Conservation (phyloP, 768 basidiomycete species). For the Rickenella mellea region DNA sequence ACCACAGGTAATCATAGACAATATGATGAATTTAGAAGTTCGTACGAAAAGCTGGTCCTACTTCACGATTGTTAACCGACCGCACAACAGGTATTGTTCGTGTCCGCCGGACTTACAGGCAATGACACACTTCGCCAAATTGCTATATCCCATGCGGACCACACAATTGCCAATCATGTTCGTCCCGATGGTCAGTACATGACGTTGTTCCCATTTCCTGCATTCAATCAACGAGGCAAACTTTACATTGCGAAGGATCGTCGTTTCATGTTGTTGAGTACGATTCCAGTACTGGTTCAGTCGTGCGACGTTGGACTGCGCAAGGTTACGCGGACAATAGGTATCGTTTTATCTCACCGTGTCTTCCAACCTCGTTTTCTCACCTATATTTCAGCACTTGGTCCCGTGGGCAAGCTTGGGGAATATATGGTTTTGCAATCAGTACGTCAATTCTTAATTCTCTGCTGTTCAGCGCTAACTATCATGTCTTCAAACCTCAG, state of each 20-base stretch:
- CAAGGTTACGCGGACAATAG: constrained; percentile 52
- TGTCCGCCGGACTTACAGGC: constrained; percentile 45
- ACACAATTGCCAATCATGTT: constrained; percentile 58
- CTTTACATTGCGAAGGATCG: constrained; percentile 13
- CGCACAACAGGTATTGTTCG: constrained; percentile 36
- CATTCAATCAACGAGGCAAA: not conserved
- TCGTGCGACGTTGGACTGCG: constrained; percentile 44
- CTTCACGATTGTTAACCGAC: constrained; percentile 1
- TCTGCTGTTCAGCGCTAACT: not conserved
- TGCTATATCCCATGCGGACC: constrained; percentile 55
- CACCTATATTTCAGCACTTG: constrained; percentile 42
- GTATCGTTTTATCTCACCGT: constrained; percentile 3
- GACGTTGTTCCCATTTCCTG: not conserved
- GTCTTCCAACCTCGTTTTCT: constrained; percentile 1
- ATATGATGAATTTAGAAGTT: constrained; percentile 70
- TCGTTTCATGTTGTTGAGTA: constrained; percentile 55
- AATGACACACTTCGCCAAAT: constrained; percentile 51
- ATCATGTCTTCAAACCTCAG: not conserved
- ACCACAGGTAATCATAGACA: constrained; percentile 63
- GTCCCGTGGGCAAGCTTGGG: constrained; percentile 70
- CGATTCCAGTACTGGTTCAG: constrained; percentile 51
- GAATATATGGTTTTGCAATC: constrained; percentile 58
- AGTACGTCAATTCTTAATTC: constrained; percentile 30
- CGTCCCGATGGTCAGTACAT: constrained; percentile 43
- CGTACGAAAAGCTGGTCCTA: not conserved